Evolutionary conservation across 306 rosid genomes (phyloP).

Genomic region (Pyrus pyrifolia): DNA sequence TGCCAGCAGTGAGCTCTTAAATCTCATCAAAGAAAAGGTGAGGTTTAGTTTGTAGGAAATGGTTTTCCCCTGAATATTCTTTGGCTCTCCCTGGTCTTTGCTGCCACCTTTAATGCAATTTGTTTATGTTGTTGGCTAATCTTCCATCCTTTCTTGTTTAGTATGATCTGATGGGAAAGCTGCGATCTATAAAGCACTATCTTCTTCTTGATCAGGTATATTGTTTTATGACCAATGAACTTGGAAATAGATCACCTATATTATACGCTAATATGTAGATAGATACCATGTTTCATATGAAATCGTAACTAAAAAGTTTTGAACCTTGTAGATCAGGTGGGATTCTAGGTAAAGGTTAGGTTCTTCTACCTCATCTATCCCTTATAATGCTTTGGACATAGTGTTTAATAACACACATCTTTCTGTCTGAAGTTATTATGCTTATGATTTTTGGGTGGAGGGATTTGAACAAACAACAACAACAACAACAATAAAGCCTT

Average conservation of each 20-base stretch:
- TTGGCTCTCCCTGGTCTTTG: constrained; percentile 13
- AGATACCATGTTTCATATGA: background rate
- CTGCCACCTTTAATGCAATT: background rate
- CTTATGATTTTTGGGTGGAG: background rate
- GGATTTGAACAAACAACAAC: background rate
- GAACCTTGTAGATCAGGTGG: background rate
- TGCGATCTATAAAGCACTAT: constrained; percentile 88
- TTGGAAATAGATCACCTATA: background rate
- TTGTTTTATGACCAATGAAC: background rate
- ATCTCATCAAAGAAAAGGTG: constrained; percentile 91
- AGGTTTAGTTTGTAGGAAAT: constrained; percentile 14
- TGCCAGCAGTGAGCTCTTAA: constrained; percentile 88
- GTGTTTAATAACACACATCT: background rate
- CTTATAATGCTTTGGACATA: background rate
- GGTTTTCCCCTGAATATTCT: background rate
- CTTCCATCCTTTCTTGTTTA: constrained; percentile 31
- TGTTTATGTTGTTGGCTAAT: background rate
- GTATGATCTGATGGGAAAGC: constrained; percentile 87
- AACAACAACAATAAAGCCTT: too few species aligned
- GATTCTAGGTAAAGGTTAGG: background rate
- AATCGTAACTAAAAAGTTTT: background rate
- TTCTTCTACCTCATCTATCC: background rate
- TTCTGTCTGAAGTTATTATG: background rate
- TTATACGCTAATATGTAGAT: background rate
- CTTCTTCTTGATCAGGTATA: constrained; percentile 98